Conservation (phyloP, 768 basidiomycete genomes). For the Leccinum rimulosum region DNA sequence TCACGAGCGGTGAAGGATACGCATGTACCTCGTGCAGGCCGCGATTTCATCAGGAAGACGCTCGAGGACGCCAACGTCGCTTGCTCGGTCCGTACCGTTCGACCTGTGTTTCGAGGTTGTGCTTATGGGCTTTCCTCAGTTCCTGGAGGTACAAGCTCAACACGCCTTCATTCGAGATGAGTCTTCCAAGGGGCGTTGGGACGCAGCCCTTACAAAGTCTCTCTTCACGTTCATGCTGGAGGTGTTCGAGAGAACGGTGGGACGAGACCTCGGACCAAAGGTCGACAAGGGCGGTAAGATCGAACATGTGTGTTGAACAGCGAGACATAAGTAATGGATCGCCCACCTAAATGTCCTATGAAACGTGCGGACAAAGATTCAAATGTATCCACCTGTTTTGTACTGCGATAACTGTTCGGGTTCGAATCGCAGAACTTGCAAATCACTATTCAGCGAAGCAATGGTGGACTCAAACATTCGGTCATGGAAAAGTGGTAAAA, state of each 20-base stretch:
- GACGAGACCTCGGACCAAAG: slow-evolving; percentile 77
- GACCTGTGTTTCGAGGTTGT: neutral
- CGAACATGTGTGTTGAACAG: slow-evolving; percentile 69
- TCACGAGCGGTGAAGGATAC: slow-evolving; percentile 60
- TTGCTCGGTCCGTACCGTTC: slow-evolving; percentile 55
- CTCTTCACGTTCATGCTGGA: slow-evolving; percentile 89
- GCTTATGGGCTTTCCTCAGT: slow-evolving; percentile 43
- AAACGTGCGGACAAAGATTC: neutral
- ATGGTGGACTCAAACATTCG: no score
- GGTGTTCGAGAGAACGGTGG: slow-evolving; percentile 86
- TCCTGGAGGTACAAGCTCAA: slow-evolving; percentile 94
- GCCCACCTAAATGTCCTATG: neutral
- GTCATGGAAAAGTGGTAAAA: no score
- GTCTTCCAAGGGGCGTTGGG: slow-evolving; percentile 91
- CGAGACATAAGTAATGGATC: neutral
- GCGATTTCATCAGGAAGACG: slow-evolving; percentile 78
- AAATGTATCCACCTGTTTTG: no score
- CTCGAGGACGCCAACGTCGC: slow-evolving; percentile 79
- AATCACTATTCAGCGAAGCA: no score
- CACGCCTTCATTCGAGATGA: slow-evolving; percentile 96
- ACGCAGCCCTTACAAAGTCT: slow-evolving; percentile 82
- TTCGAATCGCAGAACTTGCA: no score
- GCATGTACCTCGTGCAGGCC: slow-evolving; percentile 84
- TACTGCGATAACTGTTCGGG: no score
- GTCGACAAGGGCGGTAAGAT: slow-evolving; percentile 43